Evolutionary conservation across 2,329 filamentous ascomycete genomes (phyloP), one percentile per base, ranked within the genome.

Genomic region (Xylariaceae sp.): DNA sequence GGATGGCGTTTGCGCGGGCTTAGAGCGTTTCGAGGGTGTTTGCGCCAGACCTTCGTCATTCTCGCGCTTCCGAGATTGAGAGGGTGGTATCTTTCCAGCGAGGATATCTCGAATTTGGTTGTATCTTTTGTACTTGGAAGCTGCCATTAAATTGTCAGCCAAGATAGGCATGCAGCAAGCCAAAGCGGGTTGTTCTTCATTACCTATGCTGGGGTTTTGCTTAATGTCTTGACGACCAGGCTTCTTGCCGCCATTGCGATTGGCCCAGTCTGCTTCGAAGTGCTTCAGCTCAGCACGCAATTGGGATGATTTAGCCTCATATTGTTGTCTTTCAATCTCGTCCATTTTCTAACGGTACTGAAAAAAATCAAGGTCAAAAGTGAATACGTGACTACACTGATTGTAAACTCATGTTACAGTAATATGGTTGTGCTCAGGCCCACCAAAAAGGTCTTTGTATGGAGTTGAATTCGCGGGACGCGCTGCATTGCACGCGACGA

Each of bases 221-320:
- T 91, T 92, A 75, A 93, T 92, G 65, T 91, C 88, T n/a, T 85
- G 81, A 52, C 88, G 81, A 43, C 80, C 77, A 3, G 89, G 86
- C 74, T 91, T 92, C 59, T 78, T 81, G 44, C 89, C 88, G 26
- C 74, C 75, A 65, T 92, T 81, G 13, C 76, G 70, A 20, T 75
- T 74, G 5, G 82, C 80, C 76, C 89, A 93, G 6, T 81, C 75
- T 59, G 77, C 83, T 68, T 94, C 90, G 85, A 89, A 94, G 60
- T 72, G 71, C 72, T 93, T 93, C 41, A 93, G 74, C 58, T 89
- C 84, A 30, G 77, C 73, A n/a, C 87, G 82, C n/a, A 92, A 74
- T 43, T 77, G 67, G 59, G 78, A 76, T 10, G 78, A 79, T 63
- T 79, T 75, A 8, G 64, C 67, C 65, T 84, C 81, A 53, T 80